A percentile compares a stretch with the other conserved stretches of the same genome.
phyloP scores from a whole-genome alignment of 176 grass and related monocot species.

The Avena sativa region DNA sequence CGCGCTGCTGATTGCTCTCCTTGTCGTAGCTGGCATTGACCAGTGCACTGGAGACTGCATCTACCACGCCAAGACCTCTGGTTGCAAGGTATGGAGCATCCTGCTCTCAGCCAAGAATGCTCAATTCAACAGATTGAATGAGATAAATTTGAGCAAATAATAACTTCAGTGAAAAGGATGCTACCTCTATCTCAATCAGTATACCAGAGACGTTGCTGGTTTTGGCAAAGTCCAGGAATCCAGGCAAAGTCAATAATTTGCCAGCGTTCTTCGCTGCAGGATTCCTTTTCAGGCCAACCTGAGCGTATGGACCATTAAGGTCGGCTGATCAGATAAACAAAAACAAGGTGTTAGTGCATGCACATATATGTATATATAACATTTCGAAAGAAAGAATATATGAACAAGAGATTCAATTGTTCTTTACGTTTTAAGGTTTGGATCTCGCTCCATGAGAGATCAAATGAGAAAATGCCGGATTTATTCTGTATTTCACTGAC shows the following conservation, averaged over 20 bases:
- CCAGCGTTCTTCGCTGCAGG: constrained; percentile 77
- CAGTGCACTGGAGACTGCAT: constrained; percentile 67
- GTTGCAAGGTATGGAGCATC: constrained; percentile 75
- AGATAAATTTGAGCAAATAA: neutral
- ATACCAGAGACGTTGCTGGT: constrained; percentile 69
- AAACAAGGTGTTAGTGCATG: constrained; percentile 28
- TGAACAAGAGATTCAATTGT: constrained; percentile 8
- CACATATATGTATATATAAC: constrained; percentile 1
- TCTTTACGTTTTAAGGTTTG: constrained; percentile 74
- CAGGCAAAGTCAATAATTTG: constrained; percentile 67
- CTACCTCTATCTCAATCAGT: constrained; percentile 83
- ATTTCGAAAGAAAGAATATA: neutral
- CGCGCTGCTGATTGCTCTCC: constrained; percentile 50
- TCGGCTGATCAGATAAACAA: constrained; percentile 51
- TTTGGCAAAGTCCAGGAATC: constrained; percentile 76
- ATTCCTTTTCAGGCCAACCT: constrained; percentile 73
- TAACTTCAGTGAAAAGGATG: constrained; percentile 23
- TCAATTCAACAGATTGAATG: neutral
- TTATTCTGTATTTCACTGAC: constrained; percentile 69
- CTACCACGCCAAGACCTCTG: constrained; percentile 72
- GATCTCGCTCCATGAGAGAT: constrained; percentile 89
- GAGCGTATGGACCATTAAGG: constrained; percentile 55
- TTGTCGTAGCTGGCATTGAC: constrained; percentile 77
- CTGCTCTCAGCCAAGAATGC: constrained; percentile 46
- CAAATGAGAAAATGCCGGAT: constrained; percentile 84